Conservation (phyloP, 2,329 filamentous ascomycete genomes). For the Leptographium radiaticola region DNA sequence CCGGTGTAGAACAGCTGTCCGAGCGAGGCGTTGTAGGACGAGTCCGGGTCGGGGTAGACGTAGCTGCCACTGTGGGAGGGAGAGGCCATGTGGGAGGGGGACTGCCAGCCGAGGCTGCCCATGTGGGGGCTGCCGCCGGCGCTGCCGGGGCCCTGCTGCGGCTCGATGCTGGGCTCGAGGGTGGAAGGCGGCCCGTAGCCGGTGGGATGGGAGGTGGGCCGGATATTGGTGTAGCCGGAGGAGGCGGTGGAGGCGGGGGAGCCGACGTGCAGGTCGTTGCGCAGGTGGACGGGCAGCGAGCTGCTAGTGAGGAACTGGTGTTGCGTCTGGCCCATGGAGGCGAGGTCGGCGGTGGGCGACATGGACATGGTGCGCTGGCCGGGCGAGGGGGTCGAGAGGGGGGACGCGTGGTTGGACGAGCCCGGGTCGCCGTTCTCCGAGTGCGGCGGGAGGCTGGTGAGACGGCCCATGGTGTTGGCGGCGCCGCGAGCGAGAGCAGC, state of each 20-base stretch:
- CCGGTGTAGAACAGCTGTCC: conserved; percentile 63
- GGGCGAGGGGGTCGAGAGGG: conserved; percentile 70
- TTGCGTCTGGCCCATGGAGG: conserved; percentile 54
- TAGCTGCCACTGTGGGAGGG: conserved; percentile 57
- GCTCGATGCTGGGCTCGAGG: conserved; percentile 73
- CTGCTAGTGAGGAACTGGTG: conserved; percentile 67
- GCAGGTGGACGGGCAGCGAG: conserved; percentile 70
- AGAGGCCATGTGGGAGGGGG: conserved; percentile 61
- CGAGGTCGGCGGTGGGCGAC: conserved; percentile 66
- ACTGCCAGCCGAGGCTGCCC: conserved; percentile 70
- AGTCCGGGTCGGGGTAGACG: conserved; percentile 71
- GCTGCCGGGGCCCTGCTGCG: conserved; percentile 55
- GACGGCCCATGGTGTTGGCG: conserved; percentile 20
- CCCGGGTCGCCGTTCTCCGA: conserved; percentile 49
- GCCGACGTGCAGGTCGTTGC: conserved; percentile 56
- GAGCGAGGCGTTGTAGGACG: conserved; percentile 45
- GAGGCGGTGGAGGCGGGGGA: conserved; percentile 59
- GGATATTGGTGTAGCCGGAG: conserved; percentile 41
- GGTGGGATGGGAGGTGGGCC: conserved; percentile 75
- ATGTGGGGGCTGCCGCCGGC: conserved; percentile 81
- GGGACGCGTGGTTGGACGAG: conserved; percentile 57
- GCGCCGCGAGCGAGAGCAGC: conserved; percentile 57
- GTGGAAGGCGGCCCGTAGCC: conserved; percentile 74
- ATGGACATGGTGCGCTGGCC: conserved; percentile 67
- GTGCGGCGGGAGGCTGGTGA: conserved; percentile 34